These are phyloP conservation scores for Grosmannia serpens DNA, from an alignment of 2,329 filamentous ascomycete species.

Conservation along the genomic window DNA sequence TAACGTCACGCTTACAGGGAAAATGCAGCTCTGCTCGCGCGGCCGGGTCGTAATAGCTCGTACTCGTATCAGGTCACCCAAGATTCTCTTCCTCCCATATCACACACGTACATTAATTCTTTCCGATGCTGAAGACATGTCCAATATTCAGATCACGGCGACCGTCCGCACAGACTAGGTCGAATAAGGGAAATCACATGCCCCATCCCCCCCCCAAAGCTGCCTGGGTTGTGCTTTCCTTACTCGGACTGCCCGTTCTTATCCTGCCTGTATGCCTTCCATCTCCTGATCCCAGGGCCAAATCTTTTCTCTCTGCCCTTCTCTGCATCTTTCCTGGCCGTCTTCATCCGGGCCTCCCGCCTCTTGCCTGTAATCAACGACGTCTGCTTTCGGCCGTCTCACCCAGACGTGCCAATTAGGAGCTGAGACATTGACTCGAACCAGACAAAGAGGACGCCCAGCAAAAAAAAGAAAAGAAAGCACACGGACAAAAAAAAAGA, in stretches of 20 bases:
- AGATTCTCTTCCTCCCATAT: not conserved
- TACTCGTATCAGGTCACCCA: not conserved
- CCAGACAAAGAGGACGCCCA: not conserved
- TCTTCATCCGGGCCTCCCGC: not conserved
- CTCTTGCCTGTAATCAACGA: not conserved
- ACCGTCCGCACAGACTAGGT: slow-evolving; percentile 1
- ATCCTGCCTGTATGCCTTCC: not conserved
- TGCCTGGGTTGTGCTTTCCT: slow-evolving; percentile 9
- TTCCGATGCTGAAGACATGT: not conserved
- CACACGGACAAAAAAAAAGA: not conserved
- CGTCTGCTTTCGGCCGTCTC: slow-evolving; percentile 7
- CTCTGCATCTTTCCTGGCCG: not conserved
- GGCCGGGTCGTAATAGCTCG: not conserved
- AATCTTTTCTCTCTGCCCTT: not conserved
- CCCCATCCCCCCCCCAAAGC: slow-evolving; percentile 6
- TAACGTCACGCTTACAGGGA: not conserved
- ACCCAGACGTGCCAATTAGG: not conserved
- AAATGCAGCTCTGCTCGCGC: not conserved
- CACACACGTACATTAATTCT: not conserved
- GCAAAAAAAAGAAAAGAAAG: not conserved
- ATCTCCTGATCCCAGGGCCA: not conserved
- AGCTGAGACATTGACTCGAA: slow-evolving; percentile 5
- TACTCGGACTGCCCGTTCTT: not conserved
- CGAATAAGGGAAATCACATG: slow-evolving; percentile 6
- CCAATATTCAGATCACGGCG: not conserved